Evolutionary conservation across 2,329 filamentous ascomycete genomes (phyloP).

Genomic region (Ophiocordyceps polyrhachis-furcata): DNA sequence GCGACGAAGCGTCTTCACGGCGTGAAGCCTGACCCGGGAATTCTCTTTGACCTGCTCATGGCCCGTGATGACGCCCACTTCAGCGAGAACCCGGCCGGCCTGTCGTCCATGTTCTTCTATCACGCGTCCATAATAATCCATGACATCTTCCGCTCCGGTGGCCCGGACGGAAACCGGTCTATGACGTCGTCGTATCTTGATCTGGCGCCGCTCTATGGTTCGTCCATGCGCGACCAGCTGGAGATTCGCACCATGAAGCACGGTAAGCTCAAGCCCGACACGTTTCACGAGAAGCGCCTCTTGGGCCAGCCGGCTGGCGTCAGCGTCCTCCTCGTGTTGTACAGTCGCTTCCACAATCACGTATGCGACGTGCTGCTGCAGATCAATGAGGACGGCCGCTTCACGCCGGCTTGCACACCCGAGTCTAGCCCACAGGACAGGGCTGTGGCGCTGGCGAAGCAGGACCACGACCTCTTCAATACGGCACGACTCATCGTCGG

Average conservation of each 20-base stretch:
- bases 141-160: constrained; percentile 24
- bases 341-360: constrained; percentile 53
- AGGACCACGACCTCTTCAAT: constrained; percentile 36
- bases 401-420: constrained; percentile 21
- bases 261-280: constrained; percentile 54
- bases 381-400: constrained; percentile 50
- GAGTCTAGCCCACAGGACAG: constrained; percentile 11
- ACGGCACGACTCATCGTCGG: constrained; percentile 33
- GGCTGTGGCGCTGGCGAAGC: constrained; percentile 18
- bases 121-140: constrained; percentile 42
- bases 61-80: constrained; percentile 31
- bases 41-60: constrained; percentile 51
- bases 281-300: constrained; percentile 46
- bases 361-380: constrained; percentile 39
- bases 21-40: constrained; percentile 42
- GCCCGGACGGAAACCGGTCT: constrained; percentile 41
- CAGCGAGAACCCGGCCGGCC: constrained; percentile 48
- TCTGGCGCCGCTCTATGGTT: constrained; percentile 54
- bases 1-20: constrained; percentile 36
- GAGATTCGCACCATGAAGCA: constrained; percentile 42
- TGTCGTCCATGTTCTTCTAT: constrained; percentile 60
- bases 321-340: constrained; percentile 48
- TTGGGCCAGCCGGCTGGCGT: constrained; percentile 50
- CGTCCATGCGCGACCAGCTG: constrained; percentile 41
- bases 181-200: constrained; percentile 60